These are phyloP conservation scores for Rhizopogon salebrosus DNA, from an alignment of 768 basidiomycete species.

Conservation along the genomic window DNA sequence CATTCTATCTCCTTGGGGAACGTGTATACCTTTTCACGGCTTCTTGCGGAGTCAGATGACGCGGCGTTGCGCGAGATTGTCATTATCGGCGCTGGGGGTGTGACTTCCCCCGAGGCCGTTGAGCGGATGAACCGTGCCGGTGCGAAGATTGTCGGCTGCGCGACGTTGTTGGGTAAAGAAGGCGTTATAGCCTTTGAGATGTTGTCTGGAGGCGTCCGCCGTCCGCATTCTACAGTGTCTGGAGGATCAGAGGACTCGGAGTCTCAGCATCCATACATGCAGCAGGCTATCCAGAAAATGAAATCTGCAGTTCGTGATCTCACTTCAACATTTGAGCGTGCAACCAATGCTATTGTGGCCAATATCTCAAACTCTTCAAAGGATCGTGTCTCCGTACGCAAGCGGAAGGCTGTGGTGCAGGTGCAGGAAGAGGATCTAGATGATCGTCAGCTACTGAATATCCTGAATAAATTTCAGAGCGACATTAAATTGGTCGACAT, in stretches of 20 bases:
- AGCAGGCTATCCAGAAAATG: too few species aligned
- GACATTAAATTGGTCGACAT: too few species aligned
- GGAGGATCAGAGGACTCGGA: too few species aligned
- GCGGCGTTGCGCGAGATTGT: conserved; percentile 42
- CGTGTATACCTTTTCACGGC: conserved; percentile 53
- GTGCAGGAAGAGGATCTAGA: too few species aligned
- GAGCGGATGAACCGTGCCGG: conserved; percentile 71
- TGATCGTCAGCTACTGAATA: too few species aligned
- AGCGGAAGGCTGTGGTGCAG: too few species aligned
- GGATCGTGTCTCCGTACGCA: too few species aligned
- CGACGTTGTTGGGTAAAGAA: conserved; percentile 50
- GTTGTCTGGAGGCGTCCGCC: conserved; percentile 18
- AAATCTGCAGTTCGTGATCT: too few species aligned
- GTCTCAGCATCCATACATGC: too few species aligned
- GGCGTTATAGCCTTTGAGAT: conserved; percentile 51
- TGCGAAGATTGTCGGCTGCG: conserved; percentile 64
- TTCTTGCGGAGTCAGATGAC: conserved; percentile 41
- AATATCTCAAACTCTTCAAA: not conserved
- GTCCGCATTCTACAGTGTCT: too few species aligned
- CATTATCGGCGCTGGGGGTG: conserved; percentile 82
- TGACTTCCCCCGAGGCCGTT: conserved; percentile 54
- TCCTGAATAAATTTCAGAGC: too few species aligned
- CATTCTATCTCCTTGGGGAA: conserved; percentile 79
- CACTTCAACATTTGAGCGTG: not conserved
- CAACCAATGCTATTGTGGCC: not conserved